Base-by-base conservation (phyloP, 2,329 filamentous ascomycete species). In the Alternaria arbusti region DNA sequence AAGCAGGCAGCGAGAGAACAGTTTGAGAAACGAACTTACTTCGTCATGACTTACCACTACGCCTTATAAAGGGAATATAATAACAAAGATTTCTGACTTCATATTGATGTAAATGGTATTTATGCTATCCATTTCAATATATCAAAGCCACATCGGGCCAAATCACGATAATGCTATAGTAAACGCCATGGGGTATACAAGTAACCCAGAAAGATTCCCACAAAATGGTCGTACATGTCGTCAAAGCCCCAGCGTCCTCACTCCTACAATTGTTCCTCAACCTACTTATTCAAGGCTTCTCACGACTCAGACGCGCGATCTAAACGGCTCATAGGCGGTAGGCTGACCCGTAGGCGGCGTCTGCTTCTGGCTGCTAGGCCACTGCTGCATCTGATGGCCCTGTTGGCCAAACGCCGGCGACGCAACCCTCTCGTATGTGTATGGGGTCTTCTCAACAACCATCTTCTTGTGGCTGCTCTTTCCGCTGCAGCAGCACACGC, bases 401-500 rank as follows among this genome's bases (percentile, higher is more conserved):
- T 71, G 79, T 74, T 73, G 65, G 36, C 67, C 81, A 54, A 80
- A 68, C 49, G 79, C 82, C 3, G 82, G 82, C 58, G 75, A 79
- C 1, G 75, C 72, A 17, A 89, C 84, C 49, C 86, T 82, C 80
- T 89, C 86, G 69, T 89, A 89, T 5, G 85, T 87, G 75, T 88
- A 87, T 0, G 86, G 86, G 0, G 86, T 85, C 84, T 89, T 89
- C 76, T 89, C 86, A 30, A 85, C 86, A 43, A 80, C 81, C 59
- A 86, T 67, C 50, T 82, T 81, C 65, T 80, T 80, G 58, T 75
- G 69, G 26, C 83, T 82, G 58, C 82, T 85, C 71, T 86, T 84
- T 50, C 93, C 92, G 71, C 87, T 89, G 86, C 94, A 97, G 88
- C 94, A 98, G 90, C 95, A 98, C 74, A 91, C 87, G 80, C 90